phyloP scores from a whole-genome alignment of 2,329 filamentous ascomycete genomes.

The Colletotrichum australisinense region DNA sequence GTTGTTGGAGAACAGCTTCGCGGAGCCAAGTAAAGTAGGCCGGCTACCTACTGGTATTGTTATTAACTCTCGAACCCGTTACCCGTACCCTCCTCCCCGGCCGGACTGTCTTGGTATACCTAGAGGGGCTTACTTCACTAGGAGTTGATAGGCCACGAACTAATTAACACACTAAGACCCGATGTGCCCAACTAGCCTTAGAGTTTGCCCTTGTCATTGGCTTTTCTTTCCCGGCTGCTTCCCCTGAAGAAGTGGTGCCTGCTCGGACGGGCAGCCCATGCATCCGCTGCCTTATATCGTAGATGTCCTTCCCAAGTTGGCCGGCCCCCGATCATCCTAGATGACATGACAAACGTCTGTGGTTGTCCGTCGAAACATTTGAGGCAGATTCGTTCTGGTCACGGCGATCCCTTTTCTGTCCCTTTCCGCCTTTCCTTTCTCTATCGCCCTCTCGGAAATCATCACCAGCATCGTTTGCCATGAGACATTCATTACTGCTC shows the following conservation, averaged over 20 bases:
- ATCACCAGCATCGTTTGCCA: not conserved
- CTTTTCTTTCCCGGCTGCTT: not conserved
- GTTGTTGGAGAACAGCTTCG: not conserved
- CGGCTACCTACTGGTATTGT: too few relatives aligned
- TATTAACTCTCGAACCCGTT: slow-evolving; percentile 15
- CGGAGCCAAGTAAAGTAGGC: too few relatives aligned
- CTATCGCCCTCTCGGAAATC: not conserved
- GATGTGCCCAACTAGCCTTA: not conserved
- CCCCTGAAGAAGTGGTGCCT: not conserved
- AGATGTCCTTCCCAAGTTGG: slow-evolving; percentile 3
- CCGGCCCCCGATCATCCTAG: too few relatives aligned
- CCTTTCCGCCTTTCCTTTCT: not conserved
- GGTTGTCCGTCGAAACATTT: not conserved
- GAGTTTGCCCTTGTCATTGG: not conserved
- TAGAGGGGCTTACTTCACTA: not conserved
- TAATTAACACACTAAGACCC: not conserved
- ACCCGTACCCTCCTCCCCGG: not conserved
- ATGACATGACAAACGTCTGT: slow-evolving; percentile 9
- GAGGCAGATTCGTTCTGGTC: not conserved
- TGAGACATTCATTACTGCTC: slow-evolving; percentile 32
- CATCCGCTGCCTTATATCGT: slow-evolving; percentile 12
- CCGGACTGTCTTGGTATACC: not conserved
- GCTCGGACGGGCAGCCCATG: not conserved
- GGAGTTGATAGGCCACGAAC: not conserved
- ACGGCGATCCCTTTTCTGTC: not conserved